Base-by-base conservation (phyloP, 2,329 filamentous ascomycete genomes). In the Aureobasidium sp. region DNA sequence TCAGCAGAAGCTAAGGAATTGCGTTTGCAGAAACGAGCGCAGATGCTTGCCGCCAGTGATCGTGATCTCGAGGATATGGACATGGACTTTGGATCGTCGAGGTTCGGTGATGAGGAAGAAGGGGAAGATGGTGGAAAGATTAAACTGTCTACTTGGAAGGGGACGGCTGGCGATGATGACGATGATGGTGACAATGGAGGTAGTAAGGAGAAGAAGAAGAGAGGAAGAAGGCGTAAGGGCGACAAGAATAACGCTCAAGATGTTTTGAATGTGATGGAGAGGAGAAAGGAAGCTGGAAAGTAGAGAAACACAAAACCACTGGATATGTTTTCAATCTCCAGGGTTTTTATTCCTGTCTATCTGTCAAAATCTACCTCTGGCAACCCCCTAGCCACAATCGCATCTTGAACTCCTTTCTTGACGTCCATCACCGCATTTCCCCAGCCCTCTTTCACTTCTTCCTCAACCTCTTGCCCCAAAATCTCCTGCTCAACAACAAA, bases 51-150 rank as follows among this genome's bases (percentile, higher is more conserved):
- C 8, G 72, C 71, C n/a, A 70, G 83, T 53, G 85, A 87, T 60
- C 80, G 90, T 42, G 91, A 97, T 66, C 82, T 90, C 42, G 84
- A 91, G 54, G 91, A 98, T 70, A 79, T 98, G 71, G 93, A 98
- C 64, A 81, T 97, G 76, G 91, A 90, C 56, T 97, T 98, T 64
- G 93, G 93, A 29, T 88, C 84, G 17, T 93, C 86, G 64, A 79
- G 91, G 24, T 85, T 88, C 63, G 90, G 88, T 51, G 93, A 96
- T 63, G 90, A 90, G 45, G 90, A 90, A 56, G 90, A 95, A 58
- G 79, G 85, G 58, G 87, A 90, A 35, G 66, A 73, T 71, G 65
- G 59, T 10, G 70, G 68, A 0, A 65, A 74, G 38, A 71, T 88
- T 58, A 88, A 86, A 71, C 68, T 90, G 52, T 82, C 80, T 34